A percentile compares a stretch with the other conserved stretches of the same genome.
These are phyloP conservation scores for Marvania coccoides DNA, from an alignment of 139 green algal species.

Conservation along the genomic window DNA sequence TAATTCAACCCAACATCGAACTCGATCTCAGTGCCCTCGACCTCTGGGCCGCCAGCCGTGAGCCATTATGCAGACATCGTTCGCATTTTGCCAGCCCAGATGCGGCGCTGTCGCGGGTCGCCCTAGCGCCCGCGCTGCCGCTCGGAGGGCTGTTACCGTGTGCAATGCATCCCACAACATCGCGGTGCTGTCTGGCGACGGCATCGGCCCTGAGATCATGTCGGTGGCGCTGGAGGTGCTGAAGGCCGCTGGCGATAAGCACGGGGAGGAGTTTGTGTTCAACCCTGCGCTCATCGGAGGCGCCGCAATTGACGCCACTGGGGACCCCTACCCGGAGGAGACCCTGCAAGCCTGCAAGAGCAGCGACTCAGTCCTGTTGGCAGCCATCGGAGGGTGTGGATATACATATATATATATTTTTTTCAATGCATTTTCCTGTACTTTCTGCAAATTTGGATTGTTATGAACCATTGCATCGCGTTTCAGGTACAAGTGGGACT, in stretches of 20 bases:
- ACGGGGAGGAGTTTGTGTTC: constrained; percentile 77
- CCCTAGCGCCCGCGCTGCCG: no score
- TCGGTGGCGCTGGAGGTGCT: constrained; percentile 72
- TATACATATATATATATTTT: neutral
- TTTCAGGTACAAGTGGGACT: constrained; percentile 97
- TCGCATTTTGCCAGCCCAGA: neutral
- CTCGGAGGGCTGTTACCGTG: neutral
- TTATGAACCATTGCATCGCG: neutral
- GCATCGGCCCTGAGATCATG: constrained; percentile 97
- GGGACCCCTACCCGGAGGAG: constrained; percentile 74
- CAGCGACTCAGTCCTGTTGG: constrained; percentile 87
- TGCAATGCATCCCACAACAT: constrained; percentile 58
- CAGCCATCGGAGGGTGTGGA: constrained; percentile 79
- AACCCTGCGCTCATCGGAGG: constrained; percentile 82
- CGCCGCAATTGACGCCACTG: constrained; percentile 88
- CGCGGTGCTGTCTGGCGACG: constrained; percentile 87
- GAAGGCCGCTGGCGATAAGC: constrained; percentile 47
- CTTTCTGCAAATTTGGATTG: no score
- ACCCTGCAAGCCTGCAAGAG: constrained; percentile 77
- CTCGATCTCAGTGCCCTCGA: no score
- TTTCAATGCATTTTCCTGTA: neutral
- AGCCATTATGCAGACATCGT: no score
- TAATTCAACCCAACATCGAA: no score
- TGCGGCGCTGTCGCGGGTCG: neutral
- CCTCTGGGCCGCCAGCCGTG: no score